Base-by-base conservation (phyloP, 768 basidiomycete genomes). In the Amanita pseudoporphyria region DNA sequence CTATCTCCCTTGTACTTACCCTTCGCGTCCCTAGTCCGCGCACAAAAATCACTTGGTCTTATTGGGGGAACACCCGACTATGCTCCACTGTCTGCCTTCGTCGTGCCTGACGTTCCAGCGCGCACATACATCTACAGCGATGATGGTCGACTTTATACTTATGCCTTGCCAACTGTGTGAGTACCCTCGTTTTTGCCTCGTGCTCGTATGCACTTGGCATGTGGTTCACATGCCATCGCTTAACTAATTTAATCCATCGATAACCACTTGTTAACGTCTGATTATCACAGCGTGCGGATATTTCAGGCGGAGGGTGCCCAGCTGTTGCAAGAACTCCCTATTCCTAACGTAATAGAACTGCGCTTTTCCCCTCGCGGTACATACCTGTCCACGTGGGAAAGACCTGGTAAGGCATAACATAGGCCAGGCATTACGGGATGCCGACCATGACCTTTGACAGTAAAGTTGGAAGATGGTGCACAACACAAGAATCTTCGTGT, bases 401-500 rank as follows among this genome's bases (percentile, higher is more conserved):
- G 96, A 52, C 89, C 86, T 57, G 72, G 82, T 82, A 59, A 45
- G 74, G 64, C 47, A 12, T 49, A 13, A 7, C 47, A 32, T 7
- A 41, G 12, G 22, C 7, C 10, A 48, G 6, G 32, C 39, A 28
- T 33, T 28, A 30, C 44, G 18, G 14, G 38, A 22, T 21, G 35
- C 18, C 36, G 41, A 36, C 41, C 45, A 9, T 38, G 36, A 22
- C 13, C n/a, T 49, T 44, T 45, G 21, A 4, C 54, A 78, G 80
- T 81, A 58, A 96, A 96, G 69, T 77, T 87, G 44, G 94, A 92
- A 63, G 93, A 93, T 56, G 90, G 87, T 48, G 63, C 78, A 2
- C 90, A 92, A 66, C 88, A 95, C 75, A 94, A 88, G 72, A 99
- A 99, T 64, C 79, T 94, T 52, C 82, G 88, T 52, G 74, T 97